Evolutionary conservation across 352 stramenopile species (phyloP).

Genomic region (Pythium aristosporum): DNA sequence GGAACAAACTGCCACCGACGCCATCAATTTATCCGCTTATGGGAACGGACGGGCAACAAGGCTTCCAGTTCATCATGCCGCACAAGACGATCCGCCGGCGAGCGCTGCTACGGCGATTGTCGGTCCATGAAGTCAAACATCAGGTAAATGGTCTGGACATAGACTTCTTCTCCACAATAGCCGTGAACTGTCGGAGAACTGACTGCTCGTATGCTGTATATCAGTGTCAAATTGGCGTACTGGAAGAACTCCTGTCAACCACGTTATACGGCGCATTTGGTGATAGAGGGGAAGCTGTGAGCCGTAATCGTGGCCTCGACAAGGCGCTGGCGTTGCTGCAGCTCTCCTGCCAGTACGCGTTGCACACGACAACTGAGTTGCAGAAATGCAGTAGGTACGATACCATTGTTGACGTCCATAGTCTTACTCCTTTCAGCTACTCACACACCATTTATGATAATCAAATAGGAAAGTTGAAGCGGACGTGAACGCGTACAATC

Average conservation of each 20-base stretch:
- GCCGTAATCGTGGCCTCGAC: not conserved
- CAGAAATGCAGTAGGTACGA: constrained; percentile 35
- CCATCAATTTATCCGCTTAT: not conserved
- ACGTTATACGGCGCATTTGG: constrained; percentile 31
- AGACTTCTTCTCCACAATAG: no score
- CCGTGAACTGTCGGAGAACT: no score
- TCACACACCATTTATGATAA: not conserved
- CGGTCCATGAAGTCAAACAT: constrained; percentile 36
- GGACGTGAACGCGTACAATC: not conserved
- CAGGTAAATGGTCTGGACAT: constrained; percentile 26
- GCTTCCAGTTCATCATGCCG: constrained; percentile 38
- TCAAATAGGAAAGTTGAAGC: constrained; percentile 24
- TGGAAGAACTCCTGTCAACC: constrained; percentile 40
- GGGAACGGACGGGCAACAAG: not conserved
- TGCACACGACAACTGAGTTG: constrained; percentile 38
- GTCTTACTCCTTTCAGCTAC: no score
- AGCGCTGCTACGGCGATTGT: constrained; percentile 26
- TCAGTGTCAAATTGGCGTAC: constrained; percentile 33
- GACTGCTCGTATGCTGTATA: not conserved
- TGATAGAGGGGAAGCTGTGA: not conserved
- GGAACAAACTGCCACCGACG: not conserved
- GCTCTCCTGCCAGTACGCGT: constrained; percentile 65
- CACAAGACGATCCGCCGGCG: constrained; percentile 21
- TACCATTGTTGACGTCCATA: no score
- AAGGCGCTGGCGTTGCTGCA: constrained; percentile 39